phyloP scores from a whole-genome alignment of 148 eudicot species.

The Rhododendron simsii region DNA sequence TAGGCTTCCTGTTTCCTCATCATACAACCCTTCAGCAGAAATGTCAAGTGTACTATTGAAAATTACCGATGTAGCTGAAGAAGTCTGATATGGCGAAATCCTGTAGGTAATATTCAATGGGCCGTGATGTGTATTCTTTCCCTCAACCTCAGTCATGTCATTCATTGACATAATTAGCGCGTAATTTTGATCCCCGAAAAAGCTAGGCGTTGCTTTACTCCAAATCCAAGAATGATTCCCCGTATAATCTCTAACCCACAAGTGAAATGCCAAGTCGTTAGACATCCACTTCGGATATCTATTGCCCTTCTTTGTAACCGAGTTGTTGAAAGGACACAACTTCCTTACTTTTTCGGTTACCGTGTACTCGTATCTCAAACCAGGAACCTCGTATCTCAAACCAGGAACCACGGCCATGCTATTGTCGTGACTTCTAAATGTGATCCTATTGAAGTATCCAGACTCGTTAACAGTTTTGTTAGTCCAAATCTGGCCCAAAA shows the following conservation, averaged over 20 bases:
- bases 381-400: not conserved
- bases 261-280: not conserved
- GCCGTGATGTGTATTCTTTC: not conserved
- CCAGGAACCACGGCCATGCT: not conserved
- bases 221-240: no score
- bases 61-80: not conserved
- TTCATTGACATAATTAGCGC: no score
- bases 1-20: slow-evolving; percentile 15
- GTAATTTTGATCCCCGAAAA: no score
- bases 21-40: slow-evolving; percentile 23
- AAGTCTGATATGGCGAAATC: not conserved
- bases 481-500: slow-evolving; percentile 20
- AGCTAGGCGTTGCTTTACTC: no score
- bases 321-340: slow-evolving; percentile 4
- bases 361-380: not conserved
- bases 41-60: no score
- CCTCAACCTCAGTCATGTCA: no score
- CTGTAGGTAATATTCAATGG: not conserved
- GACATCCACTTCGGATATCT: slow-evolving; percentile 7
- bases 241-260: no score
- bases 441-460: slow-evolving; percentile 6
- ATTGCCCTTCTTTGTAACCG: not conserved
- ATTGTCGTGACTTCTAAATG: not conserved
- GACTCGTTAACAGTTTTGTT: not conserved
- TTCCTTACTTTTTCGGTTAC: slow-evolving; percentile 4